A percentile compares a stretch with the other conserved stretches of the same genome.
Evolutionary conservation across 371 early-diverging fungal species (phyloP).

Genomic region (Capillidium heterosporum): DNA sequence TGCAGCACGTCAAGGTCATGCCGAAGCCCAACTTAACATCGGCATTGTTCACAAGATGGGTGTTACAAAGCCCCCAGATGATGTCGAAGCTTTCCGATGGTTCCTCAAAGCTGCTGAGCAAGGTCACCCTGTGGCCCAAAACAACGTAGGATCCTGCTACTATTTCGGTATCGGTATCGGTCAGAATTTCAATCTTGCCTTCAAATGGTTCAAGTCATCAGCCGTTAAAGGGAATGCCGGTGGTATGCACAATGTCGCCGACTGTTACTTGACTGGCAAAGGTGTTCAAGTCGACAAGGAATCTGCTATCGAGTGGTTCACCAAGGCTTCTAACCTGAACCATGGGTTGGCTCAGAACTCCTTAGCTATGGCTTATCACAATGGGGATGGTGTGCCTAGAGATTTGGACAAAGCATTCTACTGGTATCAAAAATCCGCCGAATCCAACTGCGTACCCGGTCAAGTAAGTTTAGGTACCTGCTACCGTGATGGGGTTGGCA

Average conservation of each 20-base stretch:
- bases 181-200: slow-evolving; percentile 43
- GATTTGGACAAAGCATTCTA: slow-evolving; percentile 18
- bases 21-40: slow-evolving; percentile 45
- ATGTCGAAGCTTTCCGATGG: slow-evolving; percentile 45
- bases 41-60: slow-evolving; percentile 63
- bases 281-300: slow-evolving; percentile 35
- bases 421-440: slow-evolving; percentile 11
- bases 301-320: slow-evolving; percentile 54
- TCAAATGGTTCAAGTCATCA: slow-evolving; percentile 59
- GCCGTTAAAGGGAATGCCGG: slow-evolving; percentile 67
- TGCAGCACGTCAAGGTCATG: slow-evolving; percentile 27
- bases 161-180: slow-evolving; percentile 64
- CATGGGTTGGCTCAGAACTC: slow-evolving; percentile 61
- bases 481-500: slow-evolving; percentile 59
- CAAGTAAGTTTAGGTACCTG: slow-evolving; percentile 57
- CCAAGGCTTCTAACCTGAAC: slow-evolving; percentile 35
- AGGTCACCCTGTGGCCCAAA: slow-evolving; percentile 62
- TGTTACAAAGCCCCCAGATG: slow-evolving; percentile 42
- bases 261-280: slow-evolving; percentile 70
- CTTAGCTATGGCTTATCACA: slow-evolving; percentile 53
- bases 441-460: slow-evolving; percentile 37
- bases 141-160: slow-evolving; percentile 80
- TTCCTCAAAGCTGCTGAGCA: slow-evolving; percentile 41
- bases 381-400: slow-evolving; percentile 40
- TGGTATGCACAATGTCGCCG: slow-evolving; percentile 77